phyloP scores from a whole-genome alignment of 768 basidiomycete species.

The Neoboletus subvelutipes region DNA sequence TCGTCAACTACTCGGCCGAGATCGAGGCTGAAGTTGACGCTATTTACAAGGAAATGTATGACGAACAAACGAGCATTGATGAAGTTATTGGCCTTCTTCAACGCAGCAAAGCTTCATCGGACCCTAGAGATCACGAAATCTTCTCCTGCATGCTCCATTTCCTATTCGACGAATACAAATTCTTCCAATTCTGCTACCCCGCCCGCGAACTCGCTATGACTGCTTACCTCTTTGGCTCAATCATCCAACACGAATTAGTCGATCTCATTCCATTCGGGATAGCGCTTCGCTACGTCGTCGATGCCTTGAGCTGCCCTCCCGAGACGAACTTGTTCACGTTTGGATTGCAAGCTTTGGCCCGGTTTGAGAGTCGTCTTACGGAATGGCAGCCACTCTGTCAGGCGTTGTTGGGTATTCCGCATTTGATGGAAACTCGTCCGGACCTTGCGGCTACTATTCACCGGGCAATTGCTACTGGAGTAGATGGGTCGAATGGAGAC shows the following conservation, averaged over 20 bases:
- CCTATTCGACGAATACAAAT: slow-evolving; percentile 99
- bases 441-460: slow-evolving; percentile 74
- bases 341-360: slow-evolving; percentile 84
- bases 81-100: slow-evolving; percentile 89
- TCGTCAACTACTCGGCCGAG: slow-evolving; percentile 83
- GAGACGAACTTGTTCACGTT: slow-evolving; percentile 95
- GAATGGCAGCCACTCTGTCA: slow-evolving; percentile 95
- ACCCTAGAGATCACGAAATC: slow-evolving; percentile 86
- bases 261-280: slow-evolving; percentile 94
- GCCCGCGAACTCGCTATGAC: slow-evolving; percentile 94
- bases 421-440: slow-evolving; percentile 81
- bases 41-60: slow-evolving; percentile 98
- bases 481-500: slow-evolving; percentile 45
- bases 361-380: slow-evolving; percentile 81
- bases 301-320: slow-evolving; percentile 87
- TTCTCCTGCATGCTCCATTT: slow-evolving; percentile 99
- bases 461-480: slow-evolving; percentile 58
- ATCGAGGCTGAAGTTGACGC: slow-evolving; percentile 91
- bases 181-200: slow-evolving; percentile 96
- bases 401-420: slow-evolving; percentile 82
- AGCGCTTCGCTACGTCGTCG: slow-evolving; percentile 94
- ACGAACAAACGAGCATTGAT: slow-evolving; percentile 91
- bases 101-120: slow-evolving; percentile 78
- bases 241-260: slow-evolving; percentile 91
- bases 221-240: slow-evolving; percentile 91